Conservation (phyloP, 192 early-diverging fungal genomes). For the Coemansia sp. region DNA sequence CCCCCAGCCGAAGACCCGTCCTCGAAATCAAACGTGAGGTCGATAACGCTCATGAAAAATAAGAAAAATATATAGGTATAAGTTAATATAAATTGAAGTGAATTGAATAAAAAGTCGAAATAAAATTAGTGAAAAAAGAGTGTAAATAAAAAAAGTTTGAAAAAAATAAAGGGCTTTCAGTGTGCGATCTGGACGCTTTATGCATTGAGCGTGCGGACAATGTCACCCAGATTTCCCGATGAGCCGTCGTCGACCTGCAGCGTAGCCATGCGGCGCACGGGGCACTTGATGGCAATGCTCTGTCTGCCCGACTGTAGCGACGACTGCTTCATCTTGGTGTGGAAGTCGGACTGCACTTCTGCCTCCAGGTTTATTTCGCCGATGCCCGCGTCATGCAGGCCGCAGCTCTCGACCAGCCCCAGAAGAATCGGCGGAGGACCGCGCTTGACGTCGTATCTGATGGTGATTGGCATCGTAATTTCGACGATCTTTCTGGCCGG, state of each 20-base stretch:
- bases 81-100: not conserved
- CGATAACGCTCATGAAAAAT: slow-evolving; percentile 32
- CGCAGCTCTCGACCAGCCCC: slow-evolving; percentile 53
- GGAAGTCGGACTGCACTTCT: slow-evolving; percentile 48
- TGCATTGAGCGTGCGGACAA: slow-evolving; percentile 44
- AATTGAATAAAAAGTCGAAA: not conserved
- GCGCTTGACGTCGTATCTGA: slow-evolving; percentile 50
- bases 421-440: slow-evolving; percentile 49
- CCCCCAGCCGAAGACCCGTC: not conserved
- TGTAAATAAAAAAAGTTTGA: not conserved
- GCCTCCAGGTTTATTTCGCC: slow-evolving; percentile 51
- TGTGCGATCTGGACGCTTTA: too few relatives aligned
- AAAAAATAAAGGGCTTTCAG: not conserved
- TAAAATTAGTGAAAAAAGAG: not conserved
- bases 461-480: slow-evolving; percentile 45
- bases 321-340: slow-evolving; percentile 45
- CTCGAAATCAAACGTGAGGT: slow-evolving; percentile 41
- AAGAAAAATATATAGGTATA: slow-evolving; percentile 1
- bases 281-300: slow-evolving; percentile 43
- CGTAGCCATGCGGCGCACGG: slow-evolving; percentile 45
- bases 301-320: slow-evolving; percentile 43
- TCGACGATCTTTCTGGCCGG: slow-evolving; percentile 39
- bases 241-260: slow-evolving; percentile 50
- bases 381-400: slow-evolving; percentile 44
- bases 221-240: slow-evolving; percentile 46